Base-by-base conservation (phyloP, 768 basidiomycete genomes). In the Naganishia onofrii region DNA sequence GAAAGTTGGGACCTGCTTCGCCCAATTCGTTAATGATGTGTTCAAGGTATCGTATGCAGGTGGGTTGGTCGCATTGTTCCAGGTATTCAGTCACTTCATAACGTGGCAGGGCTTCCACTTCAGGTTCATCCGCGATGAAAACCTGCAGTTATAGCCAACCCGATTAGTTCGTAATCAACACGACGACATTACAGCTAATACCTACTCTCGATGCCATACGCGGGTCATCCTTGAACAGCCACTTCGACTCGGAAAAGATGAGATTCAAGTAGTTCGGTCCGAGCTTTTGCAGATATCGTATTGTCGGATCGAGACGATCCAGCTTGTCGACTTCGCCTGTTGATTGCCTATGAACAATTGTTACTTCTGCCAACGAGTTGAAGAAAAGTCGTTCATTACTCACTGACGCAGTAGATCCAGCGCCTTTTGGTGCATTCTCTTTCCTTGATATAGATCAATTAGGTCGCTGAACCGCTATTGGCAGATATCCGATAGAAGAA, bases 341-440 rank as follows among this genome's bases (percentile, higher is more conserved):
- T 72, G 91, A 88, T 70, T 94, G 82, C 69, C 95, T 97, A 71
- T 15, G 15, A 42, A 42, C 2, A 42, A 17, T 42, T 42, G 42
- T 42, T 42, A 42, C 42, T 15, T 42, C 42, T 2, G 42, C 42
- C 2, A 42, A 10, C n/a, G 15, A 8, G 42, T 42, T 42, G 42
- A 10, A 42, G 42, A 52, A 17, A 0, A 7, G 7, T n/a, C 34
- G 48, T 15, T 15, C 13, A 26, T 34, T 21, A 81, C 91, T 73
- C 73, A 96, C 95, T 91, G 86, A 77, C 87, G 86, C n/a, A 99
- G 84, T 38, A 98, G 84, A 32, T 85, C 83, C 72, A 99, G 81
- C 0, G 95, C 93, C 78, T 94, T 90, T 0, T 84, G 84, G 74
- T 99, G 96, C 92, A 95, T 96, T 82, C 90, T 90, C 84, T 93